These are phyloP conservation scores for Trichodelitschia bisporula DNA, from an alignment of 495 filamentous ascomycete species.

Conservation along the genomic window DNA sequence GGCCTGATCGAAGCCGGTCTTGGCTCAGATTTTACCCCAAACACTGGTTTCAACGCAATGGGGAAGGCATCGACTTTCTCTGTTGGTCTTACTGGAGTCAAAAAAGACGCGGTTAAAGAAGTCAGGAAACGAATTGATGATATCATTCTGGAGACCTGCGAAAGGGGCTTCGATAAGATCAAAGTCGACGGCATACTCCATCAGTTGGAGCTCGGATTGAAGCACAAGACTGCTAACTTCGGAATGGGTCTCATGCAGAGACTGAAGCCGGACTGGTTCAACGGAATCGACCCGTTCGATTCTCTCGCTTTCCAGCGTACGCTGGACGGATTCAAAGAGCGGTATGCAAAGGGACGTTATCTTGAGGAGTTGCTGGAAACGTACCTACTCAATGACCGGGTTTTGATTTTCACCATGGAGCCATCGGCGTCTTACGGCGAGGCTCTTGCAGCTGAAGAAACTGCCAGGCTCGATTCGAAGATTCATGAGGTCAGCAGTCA, in stretches of 20 bases:
- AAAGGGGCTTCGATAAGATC: conserved; percentile 56
- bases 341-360: conserved; percentile 46
- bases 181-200: conserved; percentile 89
- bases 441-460: conserved; percentile 58
- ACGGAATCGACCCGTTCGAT: conserved; percentile 77
- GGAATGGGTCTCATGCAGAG: conserved; percentile 77
- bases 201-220: conserved; percentile 68
- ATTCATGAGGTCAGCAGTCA: conserved; percentile 40
- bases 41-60: conserved; percentile 69
- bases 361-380: conserved; percentile 70
- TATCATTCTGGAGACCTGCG: conserved; percentile 41
- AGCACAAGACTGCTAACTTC: conserved; percentile 88
- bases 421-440: conserved; percentile 49
- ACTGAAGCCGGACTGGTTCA: conserved; percentile 79
- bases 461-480: conserved; percentile 38
- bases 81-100: conserved; percentile 67
- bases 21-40: conserved; percentile 80
- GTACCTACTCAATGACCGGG: conserved; percentile 68
- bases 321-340: conserved; percentile 50
- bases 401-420: conserved; percentile 82
- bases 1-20: conserved; percentile 78
- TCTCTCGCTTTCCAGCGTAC: conserved; percentile 76
- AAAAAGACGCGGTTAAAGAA: conserved; percentile 47
- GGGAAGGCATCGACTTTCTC: conserved; percentile 63
- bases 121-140: conserved; percentile 47